phyloP scores from a whole-genome alignment of 1,284 basidiomycete species.

The Ustilago xerochloae region DNA sequence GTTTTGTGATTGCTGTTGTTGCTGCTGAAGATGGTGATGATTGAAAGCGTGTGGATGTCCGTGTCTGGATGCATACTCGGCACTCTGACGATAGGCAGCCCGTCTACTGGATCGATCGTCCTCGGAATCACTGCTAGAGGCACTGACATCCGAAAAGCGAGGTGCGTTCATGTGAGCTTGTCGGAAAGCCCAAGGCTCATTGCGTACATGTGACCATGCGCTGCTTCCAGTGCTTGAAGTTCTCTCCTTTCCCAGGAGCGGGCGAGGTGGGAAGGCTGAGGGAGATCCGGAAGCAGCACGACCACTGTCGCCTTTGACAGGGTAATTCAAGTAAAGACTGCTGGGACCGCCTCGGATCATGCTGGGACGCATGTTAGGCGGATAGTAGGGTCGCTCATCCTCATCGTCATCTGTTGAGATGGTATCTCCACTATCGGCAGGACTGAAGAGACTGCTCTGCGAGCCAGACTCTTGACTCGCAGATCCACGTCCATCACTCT shows the following conservation, averaged over 20 bases:
- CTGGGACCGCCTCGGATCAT: constrained; percentile 50
- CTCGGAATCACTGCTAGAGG: constrained; percentile 43
- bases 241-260: constrained; percentile 30
- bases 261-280: constrained; percentile 11
- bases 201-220: constrained; percentile 43
- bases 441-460: constrained; percentile 54
- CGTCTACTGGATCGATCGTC: constrained; percentile 30
- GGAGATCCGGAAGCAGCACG: constrained; percentile 25
- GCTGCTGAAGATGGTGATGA: constrained; percentile 5
- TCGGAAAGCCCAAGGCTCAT: constrained; percentile 44
- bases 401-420: constrained; percentile 58
- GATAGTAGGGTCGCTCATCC: constrained; percentile 53
- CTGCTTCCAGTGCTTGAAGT: constrained; percentile 34
- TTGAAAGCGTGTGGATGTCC: constrained; percentile 11
- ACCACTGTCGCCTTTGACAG: constrained; percentile 16
- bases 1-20: too few species aligned
- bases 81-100: constrained; percentile 13
- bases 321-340: constrained; percentile 50
- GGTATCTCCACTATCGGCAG: constrained; percentile 47
- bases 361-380: constrained; percentile 45
- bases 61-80: constrained; percentile 12
- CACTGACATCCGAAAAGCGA: constrained; percentile 44
- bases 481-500: constrained; percentile 30
- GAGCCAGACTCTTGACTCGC: constrained; percentile 42
- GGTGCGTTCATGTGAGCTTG: constrained; percentile 41